These are phyloP conservation scores for Triticum turgidum DNA, from an alignment of 176 grass and related monocot genomes.

Conservation along the genomic window DNA sequence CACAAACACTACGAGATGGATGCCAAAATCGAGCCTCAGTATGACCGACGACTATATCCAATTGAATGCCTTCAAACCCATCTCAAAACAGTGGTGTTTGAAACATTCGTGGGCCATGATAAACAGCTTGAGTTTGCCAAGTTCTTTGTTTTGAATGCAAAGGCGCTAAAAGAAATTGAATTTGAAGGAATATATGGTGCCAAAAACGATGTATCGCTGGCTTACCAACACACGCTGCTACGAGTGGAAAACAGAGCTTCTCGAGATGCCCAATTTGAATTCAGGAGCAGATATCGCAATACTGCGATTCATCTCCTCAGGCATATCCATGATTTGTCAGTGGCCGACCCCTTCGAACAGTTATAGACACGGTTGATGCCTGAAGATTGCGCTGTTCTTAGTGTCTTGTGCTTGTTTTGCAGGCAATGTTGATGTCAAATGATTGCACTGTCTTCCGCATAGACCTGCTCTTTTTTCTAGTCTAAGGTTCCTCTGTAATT, in stretches of 20 bases:
- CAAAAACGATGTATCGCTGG: no score
- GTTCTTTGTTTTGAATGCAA: background rate
- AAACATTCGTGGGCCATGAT: background rate
- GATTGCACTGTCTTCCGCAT: background rate
- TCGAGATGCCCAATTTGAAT: background rate
- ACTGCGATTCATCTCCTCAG: background rate
- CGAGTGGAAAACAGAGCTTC: background rate
- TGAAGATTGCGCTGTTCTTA: background rate
- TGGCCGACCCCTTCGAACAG: background rate
- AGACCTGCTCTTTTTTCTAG: background rate
- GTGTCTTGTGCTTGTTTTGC: no score
- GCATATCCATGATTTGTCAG: background rate
- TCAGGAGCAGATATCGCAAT: background rate
- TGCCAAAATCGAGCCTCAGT: background rate
- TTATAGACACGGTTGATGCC: background rate
- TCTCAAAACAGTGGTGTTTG: background rate
- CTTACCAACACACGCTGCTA: background rate
- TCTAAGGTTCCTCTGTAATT: background rate
- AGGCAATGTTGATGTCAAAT: background rate
- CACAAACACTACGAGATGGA: background rate
- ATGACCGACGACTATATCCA: background rate
- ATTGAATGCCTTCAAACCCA: background rate
- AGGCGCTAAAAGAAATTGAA: background rate
- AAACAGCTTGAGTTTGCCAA: background rate
- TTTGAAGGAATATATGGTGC: background rate